Percentiles rank a stretch among this genome's conserved stretches.
phyloP scores from a whole-genome alignment of 148 eudicot species.

The Bassia scoparia region DNA sequence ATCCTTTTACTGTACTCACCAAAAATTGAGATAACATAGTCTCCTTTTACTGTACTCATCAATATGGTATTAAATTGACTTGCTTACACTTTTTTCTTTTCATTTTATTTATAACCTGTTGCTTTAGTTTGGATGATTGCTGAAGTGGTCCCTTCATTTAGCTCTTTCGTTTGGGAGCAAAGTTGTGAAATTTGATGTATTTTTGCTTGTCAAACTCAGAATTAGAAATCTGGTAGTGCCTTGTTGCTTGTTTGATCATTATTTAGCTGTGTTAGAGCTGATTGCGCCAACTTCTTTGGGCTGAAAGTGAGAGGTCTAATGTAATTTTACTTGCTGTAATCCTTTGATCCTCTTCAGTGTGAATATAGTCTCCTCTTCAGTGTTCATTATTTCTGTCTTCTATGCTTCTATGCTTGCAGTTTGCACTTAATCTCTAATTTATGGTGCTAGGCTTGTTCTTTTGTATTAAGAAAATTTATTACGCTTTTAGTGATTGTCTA shows the following conservation, averaged over 20 bases:
- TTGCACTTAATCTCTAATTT: background rate
- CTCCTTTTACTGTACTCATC: no score
- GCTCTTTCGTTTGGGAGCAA: background rate
- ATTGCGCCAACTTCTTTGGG: background rate
- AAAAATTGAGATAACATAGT: background rate
- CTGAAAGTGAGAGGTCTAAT: background rate
- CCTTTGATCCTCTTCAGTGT: background rate
- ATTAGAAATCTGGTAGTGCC: background rate
- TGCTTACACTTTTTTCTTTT: background rate
- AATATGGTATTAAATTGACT: background rate
- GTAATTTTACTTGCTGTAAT: background rate
- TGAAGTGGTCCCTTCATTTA: constrained; percentile 11
- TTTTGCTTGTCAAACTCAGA: background rate
- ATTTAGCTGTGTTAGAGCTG: background rate
- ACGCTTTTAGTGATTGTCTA: constrained; percentile 1
- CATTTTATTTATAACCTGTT: background rate
- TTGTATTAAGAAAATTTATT: background rate
- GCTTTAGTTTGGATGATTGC: constrained; percentile 5
- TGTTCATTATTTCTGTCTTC: background rate
- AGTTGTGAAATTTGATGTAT: constrained; percentile 12
- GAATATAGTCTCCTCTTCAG: background rate
- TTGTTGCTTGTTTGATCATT: background rate
- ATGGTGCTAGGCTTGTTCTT: background rate
- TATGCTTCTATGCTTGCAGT: background rate
- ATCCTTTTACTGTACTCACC: background rate